Evolutionary conservation across 306 rosid species (phyloP).

Genomic region (Alnus rubra): DNA sequence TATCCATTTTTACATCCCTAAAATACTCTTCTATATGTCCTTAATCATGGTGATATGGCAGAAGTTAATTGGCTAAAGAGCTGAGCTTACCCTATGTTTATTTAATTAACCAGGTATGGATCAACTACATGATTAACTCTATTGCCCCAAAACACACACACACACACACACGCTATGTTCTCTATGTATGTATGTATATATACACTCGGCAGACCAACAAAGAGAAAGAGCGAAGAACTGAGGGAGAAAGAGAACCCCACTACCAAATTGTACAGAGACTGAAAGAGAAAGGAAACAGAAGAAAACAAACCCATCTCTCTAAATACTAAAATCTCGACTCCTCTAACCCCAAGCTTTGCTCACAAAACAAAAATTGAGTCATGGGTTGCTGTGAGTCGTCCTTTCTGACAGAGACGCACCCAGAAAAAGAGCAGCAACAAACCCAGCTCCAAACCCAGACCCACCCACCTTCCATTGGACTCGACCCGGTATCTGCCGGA

Average conservation of each 20-base stretch:
- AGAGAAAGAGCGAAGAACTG: neutral
- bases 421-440: conserved; percentile 42
- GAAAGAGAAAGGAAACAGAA: too few species aligned
- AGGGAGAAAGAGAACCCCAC: neutral
- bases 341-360: neutral
- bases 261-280: neutral
- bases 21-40: neutral
- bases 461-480: conserved; percentile 31
- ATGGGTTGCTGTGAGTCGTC: conserved; percentile 80
- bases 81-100: neutral
- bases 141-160: neutral
- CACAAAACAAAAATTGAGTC: neutral
- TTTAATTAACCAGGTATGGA: neutral
- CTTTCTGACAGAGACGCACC: conserved; percentile 41
- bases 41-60: neutral
- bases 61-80: neutral
- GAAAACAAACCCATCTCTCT: neutral
- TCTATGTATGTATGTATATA: too few species aligned
- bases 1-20: neutral
- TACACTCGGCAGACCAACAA: neutral
- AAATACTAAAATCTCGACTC: neutral
- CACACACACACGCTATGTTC: too few species aligned
- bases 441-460: conserved; percentile 23
- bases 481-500: conserved; percentile 34
- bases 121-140: neutral